Conservation (phyloP, 208 protist species). For the Acanthamoeba healyi region DNA sequence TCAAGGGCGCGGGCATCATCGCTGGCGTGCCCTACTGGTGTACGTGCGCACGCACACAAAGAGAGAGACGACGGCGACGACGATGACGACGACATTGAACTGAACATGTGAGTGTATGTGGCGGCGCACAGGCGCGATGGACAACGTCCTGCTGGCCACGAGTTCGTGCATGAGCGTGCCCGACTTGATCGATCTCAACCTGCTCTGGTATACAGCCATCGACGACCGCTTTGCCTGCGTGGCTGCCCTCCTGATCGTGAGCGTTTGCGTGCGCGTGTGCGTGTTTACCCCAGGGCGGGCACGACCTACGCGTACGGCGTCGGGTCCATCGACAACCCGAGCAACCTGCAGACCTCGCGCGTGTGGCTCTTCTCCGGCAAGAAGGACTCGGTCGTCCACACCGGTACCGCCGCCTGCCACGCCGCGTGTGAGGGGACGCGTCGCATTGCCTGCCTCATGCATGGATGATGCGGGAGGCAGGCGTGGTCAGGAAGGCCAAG, state of each 20-base stretch:
- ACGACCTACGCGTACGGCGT: conserved; percentile 13
- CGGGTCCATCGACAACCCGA: background rate
- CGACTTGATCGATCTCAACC: conserved; percentile 38
- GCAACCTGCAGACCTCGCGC: background rate
- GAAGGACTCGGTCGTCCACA: conserved; percentile 21
- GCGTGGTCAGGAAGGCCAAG: conserved; percentile 53
- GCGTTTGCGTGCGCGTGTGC: background rate
- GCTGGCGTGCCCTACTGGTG: conserved; percentile 49
- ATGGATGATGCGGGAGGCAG: no score
- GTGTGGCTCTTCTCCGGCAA: conserved; percentile 43
- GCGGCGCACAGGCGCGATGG: background rate
- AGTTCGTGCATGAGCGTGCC: conserved; percentile 15
- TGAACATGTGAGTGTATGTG: no score
- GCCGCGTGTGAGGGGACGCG: background rate
- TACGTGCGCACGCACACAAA: background rate
- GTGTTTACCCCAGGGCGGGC: background rate
- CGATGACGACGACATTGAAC: no score
- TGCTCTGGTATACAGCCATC: background rate
- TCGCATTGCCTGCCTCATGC: background rate
- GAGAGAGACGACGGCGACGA: no score
- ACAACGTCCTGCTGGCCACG: conserved; percentile 34
- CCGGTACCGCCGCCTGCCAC: background rate
- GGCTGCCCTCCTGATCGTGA: background rate
- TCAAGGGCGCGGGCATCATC: conserved; percentile 30
- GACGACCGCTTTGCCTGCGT: background rate